Base-by-base conservation (phyloP, 805 yeast genomes). In the Scheffersomyces ergatensis region DNA sequence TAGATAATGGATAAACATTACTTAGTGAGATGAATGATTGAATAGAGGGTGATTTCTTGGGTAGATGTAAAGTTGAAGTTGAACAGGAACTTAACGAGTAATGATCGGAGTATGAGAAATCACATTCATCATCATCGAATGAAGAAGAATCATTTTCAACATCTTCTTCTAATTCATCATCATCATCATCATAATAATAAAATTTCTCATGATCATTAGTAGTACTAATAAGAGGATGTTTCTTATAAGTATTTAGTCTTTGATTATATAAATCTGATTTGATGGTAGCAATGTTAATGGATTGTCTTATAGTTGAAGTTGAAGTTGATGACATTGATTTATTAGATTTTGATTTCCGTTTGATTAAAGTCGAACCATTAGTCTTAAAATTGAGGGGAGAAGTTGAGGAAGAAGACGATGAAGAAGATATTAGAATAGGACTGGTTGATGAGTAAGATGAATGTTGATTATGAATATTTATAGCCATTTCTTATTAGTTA, bases 251-350 rank as follows among this genome's bases (percentile, higher is more conserved):
- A 32, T 34, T 37, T 18, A 34, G 21, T 29, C 38, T 18, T 21
- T 37, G 35, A 23, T 35, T 24, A 31, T 34, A 16, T 9, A 32
- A 17, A 16, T 33, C 29, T 13, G 44, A 38, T 20, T 45, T 47
- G 33, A 45, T 42, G 24, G 38, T 42, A n/a, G 20, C 34, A 33
- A 42, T 39, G 25, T 37, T 44, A 18, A 47, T 37, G 7, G 42
- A 38, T 23, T 32, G 33, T 27, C 34, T 40, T 15, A 42, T 16
- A 24, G 20, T 19, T 31, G 25, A 20, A 8, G 27, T 16, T 13
- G 36, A 11, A n/a, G 14, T 15, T 35, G 29, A 12, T 3, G 21
- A 6, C 26, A 26, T 7, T 7, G 29, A 25, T 12, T 5, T 18
- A 19, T n/a, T 16, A 30, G 25, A 36, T 18, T 15, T 9, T 24